Conservation (phyloP, 129 eudicot species). For the Pittosporum tobira region DNA sequence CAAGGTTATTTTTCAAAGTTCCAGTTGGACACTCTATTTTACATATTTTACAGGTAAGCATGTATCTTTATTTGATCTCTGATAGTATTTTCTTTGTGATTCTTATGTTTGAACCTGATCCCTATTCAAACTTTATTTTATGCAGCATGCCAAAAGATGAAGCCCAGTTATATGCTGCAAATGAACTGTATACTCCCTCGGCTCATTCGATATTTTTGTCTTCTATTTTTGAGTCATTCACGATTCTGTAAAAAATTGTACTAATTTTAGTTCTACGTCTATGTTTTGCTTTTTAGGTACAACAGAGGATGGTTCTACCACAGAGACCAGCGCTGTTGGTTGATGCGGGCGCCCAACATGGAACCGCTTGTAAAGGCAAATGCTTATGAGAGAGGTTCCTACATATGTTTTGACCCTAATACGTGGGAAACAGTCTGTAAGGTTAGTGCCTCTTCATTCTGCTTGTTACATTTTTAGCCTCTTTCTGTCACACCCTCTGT, state of each 20-base stretch:
- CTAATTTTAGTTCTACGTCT: background rate
- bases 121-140: constrained; percentile 6
- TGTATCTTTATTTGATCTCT: background rate
- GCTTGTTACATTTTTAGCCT: background rate
- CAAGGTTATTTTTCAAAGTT: constrained; percentile 70
- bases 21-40: constrained; percentile 72
- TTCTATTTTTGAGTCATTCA: background rate
- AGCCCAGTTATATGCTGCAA: constrained; percentile 81
- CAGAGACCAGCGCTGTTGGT: constrained; percentile 64
- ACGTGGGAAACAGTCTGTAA: constrained; percentile 88
- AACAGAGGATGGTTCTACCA: constrained; percentile 87
- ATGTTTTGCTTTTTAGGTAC: constrained; percentile 42
- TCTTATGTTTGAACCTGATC: background rate
- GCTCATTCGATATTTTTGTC: background rate
- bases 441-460: constrained; percentile 24
- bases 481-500: background rate
- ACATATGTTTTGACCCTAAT: constrained; percentile 75
- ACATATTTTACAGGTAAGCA: constrained; percentile 77
- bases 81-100: background rate
- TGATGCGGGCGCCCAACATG: constrained; percentile 52
- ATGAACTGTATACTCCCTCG: constrained; percentile 60
- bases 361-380: constrained; percentile 70
- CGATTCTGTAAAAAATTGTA: too few relatives aligned
- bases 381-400: constrained; percentile 77
- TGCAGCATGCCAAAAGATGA: constrained; percentile 98